A percentile compares a stretch with the other conserved stretches of the same genome.
These are phyloP conservation scores for Pisolithus microcarpus DNA, from an alignment of 768 basidiomycete genomes.

Conservation along the genomic window DNA sequence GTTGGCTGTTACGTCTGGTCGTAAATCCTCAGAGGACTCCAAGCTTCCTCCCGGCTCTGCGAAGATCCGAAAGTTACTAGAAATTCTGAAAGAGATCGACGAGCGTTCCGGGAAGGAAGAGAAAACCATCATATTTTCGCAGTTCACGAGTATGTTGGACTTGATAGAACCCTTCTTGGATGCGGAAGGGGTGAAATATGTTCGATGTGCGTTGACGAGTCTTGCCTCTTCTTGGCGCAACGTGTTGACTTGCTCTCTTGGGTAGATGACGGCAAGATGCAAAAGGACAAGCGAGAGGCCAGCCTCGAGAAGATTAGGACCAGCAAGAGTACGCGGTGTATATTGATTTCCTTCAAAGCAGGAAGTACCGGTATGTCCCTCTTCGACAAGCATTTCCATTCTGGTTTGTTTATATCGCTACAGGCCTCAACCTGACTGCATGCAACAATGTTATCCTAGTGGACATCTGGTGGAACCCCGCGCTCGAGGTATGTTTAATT, in stretches of 20 bases:
- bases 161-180: constrained; percentile 80
- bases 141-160: constrained; percentile 85
- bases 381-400: neutral
- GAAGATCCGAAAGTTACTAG: constrained; percentile 79
- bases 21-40: constrained; percentile 25
- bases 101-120: constrained; percentile 51
- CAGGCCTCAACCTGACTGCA: constrained; percentile 82
- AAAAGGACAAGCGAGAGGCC: constrained; percentile 64
- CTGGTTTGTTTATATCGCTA: neutral
- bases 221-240: neutral
- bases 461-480: constrained; percentile 95
- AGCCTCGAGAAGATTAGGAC: constrained; percentile 67
- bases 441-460: constrained; percentile 93
- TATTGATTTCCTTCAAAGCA: constrained; percentile 94
- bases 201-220: constrained; percentile 66
- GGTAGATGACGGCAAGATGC: constrained; percentile 86
- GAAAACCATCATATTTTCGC: constrained; percentile 96
- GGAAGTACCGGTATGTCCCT: constrained; percentile 72
- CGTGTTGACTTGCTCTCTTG: constrained; percentile 3
- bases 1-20: constrained; percentile 41
- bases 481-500: constrained; percentile 52
- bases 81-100: constrained; percentile 61
- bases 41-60: constrained; percentile 64
- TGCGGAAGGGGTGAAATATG: constrained; percentile 59
- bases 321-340: constrained; percentile 54